Evolutionary conservation across 169 alveolate genomes (phyloP), one percentile per base, ranked within the genome.

Genomic region (Cryptosporidium viatorum): DNA sequence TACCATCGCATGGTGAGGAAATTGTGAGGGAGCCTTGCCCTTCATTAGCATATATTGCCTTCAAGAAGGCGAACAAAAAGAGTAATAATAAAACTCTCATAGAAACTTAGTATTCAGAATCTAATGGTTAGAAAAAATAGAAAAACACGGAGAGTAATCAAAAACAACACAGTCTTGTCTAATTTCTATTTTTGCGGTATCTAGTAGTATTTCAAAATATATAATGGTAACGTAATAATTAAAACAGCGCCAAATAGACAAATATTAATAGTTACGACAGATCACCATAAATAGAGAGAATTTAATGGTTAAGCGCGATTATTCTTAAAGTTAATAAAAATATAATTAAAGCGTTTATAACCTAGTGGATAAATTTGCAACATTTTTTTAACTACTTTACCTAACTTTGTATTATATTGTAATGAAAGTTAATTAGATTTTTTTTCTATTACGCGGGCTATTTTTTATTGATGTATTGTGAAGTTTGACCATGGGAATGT

Each of bases 1-100:
- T 0, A 5, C 58, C 69, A 7, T 29, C 39, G 35, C 86, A 73
- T 23, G 86, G 71, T n/a, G 70, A 50, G 16, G 70, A 51, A 55
- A 73, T 33, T 3, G 48, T 65, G 52, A 65, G 50, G 51, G 31
- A 31, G 23, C 9, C 71, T 37, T 4, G 50, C 0, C 33, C 0
- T 14, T 7, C 52, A 8, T 14, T 65, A n/a, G 29, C 50, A 31
- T 3, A 37, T 26, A 65, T 3, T 33, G 48, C 71, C 71, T 65
- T 65, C 3, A 65, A n/a, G 14, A 65, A 23, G 71, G 71, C 71
- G 29, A 65, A 37, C 9, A 65, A 65, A 65, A 35, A 6, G 48
- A 65, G 23, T 16, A 33, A 65, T 1, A 65, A 65, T 21, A 65
- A 29, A 35, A 12, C 41, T 33, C 33, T 65, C 71, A 65, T 65